These are phyloP conservation scores for Blastomyces percursus DNA, from an alignment of 2,329 filamentous ascomycete species.

Conservation along the genomic window DNA sequence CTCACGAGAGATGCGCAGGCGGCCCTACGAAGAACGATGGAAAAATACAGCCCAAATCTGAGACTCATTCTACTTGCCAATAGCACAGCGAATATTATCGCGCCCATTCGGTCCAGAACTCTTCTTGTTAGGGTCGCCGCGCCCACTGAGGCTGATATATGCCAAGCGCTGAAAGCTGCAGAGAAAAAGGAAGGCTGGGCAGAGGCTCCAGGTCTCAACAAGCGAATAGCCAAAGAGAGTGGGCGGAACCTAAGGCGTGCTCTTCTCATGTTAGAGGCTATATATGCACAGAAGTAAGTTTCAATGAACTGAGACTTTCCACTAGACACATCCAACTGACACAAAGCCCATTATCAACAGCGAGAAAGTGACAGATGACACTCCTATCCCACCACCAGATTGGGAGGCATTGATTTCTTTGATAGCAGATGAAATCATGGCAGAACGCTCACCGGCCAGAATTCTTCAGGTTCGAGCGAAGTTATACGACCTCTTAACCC, in stretches of 20 bases:
- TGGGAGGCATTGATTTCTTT: conserved; percentile 89
- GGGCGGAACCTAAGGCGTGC: conserved; percentile 82
- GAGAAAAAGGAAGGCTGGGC: conserved; percentile 77
- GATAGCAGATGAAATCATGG: conserved; percentile 86
- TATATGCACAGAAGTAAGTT: conserved; percentile 85
- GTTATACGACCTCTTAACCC: conserved; percentile 92
- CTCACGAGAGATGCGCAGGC: conserved; percentile 90
- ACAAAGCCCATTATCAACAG: conserved; percentile 38
- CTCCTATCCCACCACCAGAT: conserved; percentile 84
- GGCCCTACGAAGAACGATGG: conserved; percentile 89
- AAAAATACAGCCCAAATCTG: conserved; percentile 96
- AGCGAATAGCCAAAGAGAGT: conserved; percentile 79
- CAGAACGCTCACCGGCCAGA: conserved; percentile 79
- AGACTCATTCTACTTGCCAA: conserved; percentile 87
- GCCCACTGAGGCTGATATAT: conserved; percentile 76
- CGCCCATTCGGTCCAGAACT: conserved; percentile 88
- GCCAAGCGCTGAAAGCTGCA: conserved; percentile 55
- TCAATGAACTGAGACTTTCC: neutral
- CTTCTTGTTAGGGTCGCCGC: conserved; percentile 85
- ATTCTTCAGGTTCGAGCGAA: conserved; percentile 83
- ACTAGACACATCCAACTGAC: neutral
- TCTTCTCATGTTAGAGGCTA: conserved; percentile 91
- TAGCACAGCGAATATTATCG: conserved; percentile 96
- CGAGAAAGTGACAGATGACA: conserved; percentile 79
- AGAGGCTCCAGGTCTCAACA: conserved; percentile 62